Evolutionary conservation across 306 rosid genomes (phyloP), one percentile per base, ranked within the genome.

Genomic region (Vigna unguiculata): DNA sequence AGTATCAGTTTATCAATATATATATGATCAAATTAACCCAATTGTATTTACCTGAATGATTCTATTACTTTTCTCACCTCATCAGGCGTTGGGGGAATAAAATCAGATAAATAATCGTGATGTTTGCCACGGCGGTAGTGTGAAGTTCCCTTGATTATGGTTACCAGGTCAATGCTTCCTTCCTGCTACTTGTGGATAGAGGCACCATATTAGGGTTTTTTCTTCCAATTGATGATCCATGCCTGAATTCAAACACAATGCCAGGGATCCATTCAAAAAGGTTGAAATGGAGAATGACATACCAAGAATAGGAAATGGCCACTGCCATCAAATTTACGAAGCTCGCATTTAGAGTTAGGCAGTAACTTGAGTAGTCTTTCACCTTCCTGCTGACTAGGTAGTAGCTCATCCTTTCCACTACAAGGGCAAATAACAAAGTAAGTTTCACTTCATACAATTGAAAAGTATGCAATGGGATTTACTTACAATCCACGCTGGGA

Each of bases 241-340:
- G 47, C 51, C 19, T 62, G 57, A 61, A 43, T 52, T 30, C 53
- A 70, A 43, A 49, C 46, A 68, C 43, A 75, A 41, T 10, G 52
- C 22, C 45, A 66, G 36, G 22, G 62, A 51, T 0, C 67, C 19
- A 1, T n/a, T 69, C 16, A 68, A 22, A 82, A 65, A 14, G 36
- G 36, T 40, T 34, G 16, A 69, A 40, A 76, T 21, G 71, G 52
- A 82, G 40, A 82, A 74, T 77, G n/a, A 4, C 82, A 47, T 92
- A 92, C 99, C 97, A 86, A 81, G 82, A 92, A 79, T 76, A 95
- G 88, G 82, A 90, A 90, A 84, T 92, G 99, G 11, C 99, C 92
- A 71, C 80, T 76, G 81, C 81, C 77, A 21, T 83, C 80, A 78
- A 92, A 91, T 73, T 40, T 87, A 57, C 93, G 97, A 61, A 87